Evolutionary conservation across 2,329 filamentous ascomycete species (phyloP).

Genomic region (Diaporthe longicolla): DNA sequence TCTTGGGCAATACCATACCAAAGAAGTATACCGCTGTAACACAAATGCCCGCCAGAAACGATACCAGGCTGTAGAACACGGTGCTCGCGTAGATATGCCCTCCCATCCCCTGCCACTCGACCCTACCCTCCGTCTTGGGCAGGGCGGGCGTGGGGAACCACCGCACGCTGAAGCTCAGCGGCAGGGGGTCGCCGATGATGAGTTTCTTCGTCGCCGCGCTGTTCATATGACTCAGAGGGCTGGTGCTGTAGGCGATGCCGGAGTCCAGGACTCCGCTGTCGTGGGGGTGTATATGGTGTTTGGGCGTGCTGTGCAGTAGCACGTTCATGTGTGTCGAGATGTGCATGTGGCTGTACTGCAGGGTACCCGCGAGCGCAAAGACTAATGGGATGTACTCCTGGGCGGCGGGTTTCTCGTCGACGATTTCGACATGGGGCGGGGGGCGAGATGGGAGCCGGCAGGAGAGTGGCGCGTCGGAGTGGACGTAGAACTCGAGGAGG

Average conservation of each 20-base stretch:
- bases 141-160: conserved; percentile 87
- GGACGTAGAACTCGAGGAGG: conserved; percentile 96
- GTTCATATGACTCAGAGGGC: conserved; percentile 74
- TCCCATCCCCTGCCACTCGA: conserved; percentile 76
- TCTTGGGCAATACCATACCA: conserved; percentile 69
- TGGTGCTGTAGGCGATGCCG: conserved; percentile 88
- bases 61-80: conserved; percentile 72
- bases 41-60: conserved; percentile 69
- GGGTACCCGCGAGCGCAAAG: conserved; percentile 88
- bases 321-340: conserved; percentile 92
- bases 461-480: conserved; percentile 92
- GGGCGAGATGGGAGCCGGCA: conserved; percentile 91
- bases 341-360: conserved; percentile 92
- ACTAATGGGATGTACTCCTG: conserved; percentile 85
- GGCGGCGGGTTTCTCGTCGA: conserved; percentile 64
- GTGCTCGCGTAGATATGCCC: conserved; percentile 75
- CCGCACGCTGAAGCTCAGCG: conserved; percentile 82
- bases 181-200: conserved; percentile 88
- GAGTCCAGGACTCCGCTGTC: conserved; percentile 87
- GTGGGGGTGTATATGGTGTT: conserved; percentile 73
- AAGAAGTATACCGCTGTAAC: conserved; percentile 72
- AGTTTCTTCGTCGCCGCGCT: conserved; percentile 73
- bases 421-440: conserved; percentile 65
- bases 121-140: conserved; percentile 75
- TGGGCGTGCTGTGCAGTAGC: conserved; percentile 79